phyloP scores from a whole-genome alignment of 345 rosid genomes.

The Capsella bursapastoris region DNA sequence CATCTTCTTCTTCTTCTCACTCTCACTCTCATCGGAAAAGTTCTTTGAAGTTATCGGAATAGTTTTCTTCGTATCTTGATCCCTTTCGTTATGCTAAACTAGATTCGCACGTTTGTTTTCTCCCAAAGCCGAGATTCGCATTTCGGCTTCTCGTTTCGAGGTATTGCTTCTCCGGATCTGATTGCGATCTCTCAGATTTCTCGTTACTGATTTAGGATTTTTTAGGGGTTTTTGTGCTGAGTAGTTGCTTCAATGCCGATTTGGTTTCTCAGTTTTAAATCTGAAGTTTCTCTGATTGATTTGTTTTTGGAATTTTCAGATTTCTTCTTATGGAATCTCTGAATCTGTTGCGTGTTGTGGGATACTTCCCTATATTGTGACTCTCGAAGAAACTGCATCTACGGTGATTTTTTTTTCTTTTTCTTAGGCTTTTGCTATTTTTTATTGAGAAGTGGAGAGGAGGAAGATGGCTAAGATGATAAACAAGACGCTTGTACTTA shows the following conservation, averaged over 20 bases:
- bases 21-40: slow-evolving; percentile 18
- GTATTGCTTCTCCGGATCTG: slow-evolving; percentile 37
- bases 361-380: slow-evolving; percentile 30
- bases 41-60: neutral
- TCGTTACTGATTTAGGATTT: slow-evolving; percentile 31
- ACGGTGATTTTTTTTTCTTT: slow-evolving; percentile 3
- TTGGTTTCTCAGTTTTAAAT: slow-evolving; percentile 14
- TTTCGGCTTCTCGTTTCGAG: slow-evolving; percentile 25
- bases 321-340: slow-evolving; percentile 35
- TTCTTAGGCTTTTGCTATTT: slow-evolving; percentile 6
- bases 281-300: slow-evolving; percentile 9
- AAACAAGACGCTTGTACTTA: slow-evolving; percentile 76
- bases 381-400: slow-evolving; percentile 24
- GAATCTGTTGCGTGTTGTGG: slow-evolving; percentile 29
- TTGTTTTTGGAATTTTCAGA: slow-evolving; percentile 22
- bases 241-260: slow-evolving; percentile 13
- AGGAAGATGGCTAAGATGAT: slow-evolving; percentile 54
- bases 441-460: slow-evolving; percentile 31
- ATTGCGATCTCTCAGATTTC: slow-evolving; percentile 34
- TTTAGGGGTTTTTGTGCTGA: slow-evolving; percentile 7
- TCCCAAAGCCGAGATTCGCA: slow-evolving; percentile 36
- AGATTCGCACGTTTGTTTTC: slow-evolving; percentile 31
- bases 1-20: slow-evolving; percentile 10
- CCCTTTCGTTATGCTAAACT: slow-evolving; percentile 19
- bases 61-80: slow-evolving; percentile 19